phyloP scores from a whole-genome alignment of 495 filamentous ascomycete genomes.

The Acidiella bohemica region DNA sequence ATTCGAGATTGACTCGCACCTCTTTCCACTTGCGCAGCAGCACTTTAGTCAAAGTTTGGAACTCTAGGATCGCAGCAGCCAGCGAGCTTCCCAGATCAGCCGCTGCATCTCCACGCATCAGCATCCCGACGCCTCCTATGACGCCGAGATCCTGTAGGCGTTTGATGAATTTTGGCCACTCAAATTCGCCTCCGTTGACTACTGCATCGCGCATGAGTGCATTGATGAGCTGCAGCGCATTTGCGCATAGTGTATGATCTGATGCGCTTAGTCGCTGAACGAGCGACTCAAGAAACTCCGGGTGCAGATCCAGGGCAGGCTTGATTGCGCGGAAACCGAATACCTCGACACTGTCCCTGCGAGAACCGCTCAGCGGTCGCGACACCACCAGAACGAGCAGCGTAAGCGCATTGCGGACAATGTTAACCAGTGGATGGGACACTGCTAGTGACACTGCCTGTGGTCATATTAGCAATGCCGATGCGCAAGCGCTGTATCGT shows the following conservation, averaged over 20 bases:
- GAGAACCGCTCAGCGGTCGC: constrained; percentile 45
- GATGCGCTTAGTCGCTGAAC: constrained; percentile 79
- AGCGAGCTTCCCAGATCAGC: constrained; percentile 50
- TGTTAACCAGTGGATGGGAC: constrained; percentile 91
- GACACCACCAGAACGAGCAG: constrained; percentile 87
- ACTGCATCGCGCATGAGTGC: constrained; percentile 88
- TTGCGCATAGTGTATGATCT: constrained; percentile 92
- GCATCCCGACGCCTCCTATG: constrained; percentile 73
- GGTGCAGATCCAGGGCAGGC: constrained; percentile 78
- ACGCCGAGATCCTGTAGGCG: constrained; percentile 82
- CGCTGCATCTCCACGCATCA: constrained; percentile 89
- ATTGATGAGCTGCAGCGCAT: constrained; percentile 89
- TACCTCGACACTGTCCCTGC: constrained; percentile 32
- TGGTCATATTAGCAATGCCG: no score
- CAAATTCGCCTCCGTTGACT: constrained; percentile 56
- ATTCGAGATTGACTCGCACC: constrained; percentile 67
- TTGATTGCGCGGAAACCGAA: constrained; percentile 86
- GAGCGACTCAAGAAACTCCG: constrained; percentile 88
- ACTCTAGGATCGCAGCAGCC: constrained; percentile 84
- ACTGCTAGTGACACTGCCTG: constrained; percentile 89
- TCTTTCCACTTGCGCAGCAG: constrained; percentile 84
- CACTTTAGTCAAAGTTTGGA: constrained; percentile 83
- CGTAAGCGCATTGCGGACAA: constrained; percentile 89
- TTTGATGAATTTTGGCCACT: constrained; percentile 96
- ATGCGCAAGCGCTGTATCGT: not conserved